phyloP scores from a whole-genome alignment of 257 asterid genomes.

The Ligustrum vulgare region DNA sequence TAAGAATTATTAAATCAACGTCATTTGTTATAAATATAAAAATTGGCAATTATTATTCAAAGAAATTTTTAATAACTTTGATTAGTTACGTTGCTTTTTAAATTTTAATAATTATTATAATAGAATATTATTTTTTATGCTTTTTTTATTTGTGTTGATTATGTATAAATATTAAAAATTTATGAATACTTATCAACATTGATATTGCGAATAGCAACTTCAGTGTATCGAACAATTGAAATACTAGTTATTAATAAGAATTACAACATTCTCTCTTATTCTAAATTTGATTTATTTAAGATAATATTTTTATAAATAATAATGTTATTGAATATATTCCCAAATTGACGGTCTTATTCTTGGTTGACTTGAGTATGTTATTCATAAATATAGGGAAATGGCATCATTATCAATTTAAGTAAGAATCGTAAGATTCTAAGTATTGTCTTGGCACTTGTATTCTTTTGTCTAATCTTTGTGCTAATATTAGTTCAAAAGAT shows the following conservation, averaged over 20 bases:
- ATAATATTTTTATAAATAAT: neutral
- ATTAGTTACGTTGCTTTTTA: no score
- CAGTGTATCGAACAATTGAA: no score
- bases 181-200: no score
- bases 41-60: no score
- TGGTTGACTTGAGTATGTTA: constrained; percentile 41
- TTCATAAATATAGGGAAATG: constrained; percentile 11
- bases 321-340: constrained; percentile 16
- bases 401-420: constrained; percentile 16
- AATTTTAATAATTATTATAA: no score
- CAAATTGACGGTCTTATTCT: constrained; percentile 41
- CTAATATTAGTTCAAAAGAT: constrained; percentile 26
- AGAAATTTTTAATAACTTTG: no score
- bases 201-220: no score
- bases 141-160: no score
- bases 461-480: neutral
- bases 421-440: neutral
- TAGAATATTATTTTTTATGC: no score
- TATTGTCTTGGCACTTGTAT: constrained; percentile 33
- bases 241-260: neutral
- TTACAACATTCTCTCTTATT: neutral
- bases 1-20: no score
- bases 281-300: neutral
- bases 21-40: no score
- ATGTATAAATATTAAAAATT: no score